Base-by-base conservation (phyloP, 495 filamentous ascomycete species). In the Penicillium turbatum region DNA sequence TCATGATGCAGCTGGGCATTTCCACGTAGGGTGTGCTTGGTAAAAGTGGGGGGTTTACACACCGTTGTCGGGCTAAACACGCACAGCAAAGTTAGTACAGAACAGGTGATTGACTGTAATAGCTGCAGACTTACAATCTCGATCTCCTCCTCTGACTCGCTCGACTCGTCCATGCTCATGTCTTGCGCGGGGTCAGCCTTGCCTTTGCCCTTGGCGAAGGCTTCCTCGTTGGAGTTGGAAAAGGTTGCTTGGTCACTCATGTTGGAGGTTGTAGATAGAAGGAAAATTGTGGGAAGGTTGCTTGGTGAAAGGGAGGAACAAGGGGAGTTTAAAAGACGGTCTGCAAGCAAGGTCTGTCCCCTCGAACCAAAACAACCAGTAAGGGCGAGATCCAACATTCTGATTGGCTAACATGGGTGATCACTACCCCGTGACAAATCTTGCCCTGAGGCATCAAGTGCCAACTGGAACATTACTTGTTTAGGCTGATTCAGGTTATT, bases 121-220 rank as follows among this genome's bases (percentile, higher is more conserved):
- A 7, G 9, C 54, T 9, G 17, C 50, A 53, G 44, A 61, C 81
- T 58, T 69, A 89, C 86, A 67, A 84, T 76, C 55, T 86, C 79
- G n/a, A 75, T 74, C 57, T 85, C 83, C 40, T 81, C 81, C 38
- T 89, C 87, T 2, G 80, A 81, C 42, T 83, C 82, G 34, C 80
- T 83, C 24, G 86, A 86, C 51, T 89, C 85, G 26, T 78, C 83
- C 81, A 86, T 85, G 70, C 76, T 79, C 64, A 79, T 65, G 39
- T 90, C 86, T 59, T 46, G 72, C 53, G 43, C 71, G 56, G 54
- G 75, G 49, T 62, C 82, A 47, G 68, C 75, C 65, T 79, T 79
- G 59, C 84, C 86, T 74, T 91, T 91, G 59, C 74, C 76, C 68
- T 79, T 79, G 29, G 59, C 63, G 35, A 68, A 67, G 34, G 72